Conservation (phyloP, 345 rosid genomes). For the Balakata baccata region DNA sequence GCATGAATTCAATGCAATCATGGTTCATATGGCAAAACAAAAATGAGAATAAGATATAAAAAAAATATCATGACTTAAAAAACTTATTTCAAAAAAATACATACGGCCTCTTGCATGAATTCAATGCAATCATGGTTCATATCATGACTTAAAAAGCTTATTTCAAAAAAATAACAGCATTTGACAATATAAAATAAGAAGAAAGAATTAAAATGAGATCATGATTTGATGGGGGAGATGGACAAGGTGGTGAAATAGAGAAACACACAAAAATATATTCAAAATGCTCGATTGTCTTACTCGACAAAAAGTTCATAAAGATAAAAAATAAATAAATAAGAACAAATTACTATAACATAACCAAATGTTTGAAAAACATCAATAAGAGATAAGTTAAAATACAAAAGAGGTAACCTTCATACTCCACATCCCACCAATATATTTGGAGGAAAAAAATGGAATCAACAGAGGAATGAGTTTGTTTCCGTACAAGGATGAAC, state of each 20-base stretch:
- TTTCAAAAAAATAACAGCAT: background rate
- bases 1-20: background rate
- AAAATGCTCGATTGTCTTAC: no score
- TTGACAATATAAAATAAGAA: background rate
- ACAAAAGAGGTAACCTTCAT: background rate
- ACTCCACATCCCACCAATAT: background rate
- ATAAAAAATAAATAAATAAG: no score
- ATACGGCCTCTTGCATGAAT: no score
- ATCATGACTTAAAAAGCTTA: background rate
- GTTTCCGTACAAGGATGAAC: background rate
- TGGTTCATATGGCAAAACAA: background rate
- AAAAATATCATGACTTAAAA: background rate
- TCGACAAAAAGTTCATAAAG: no score
- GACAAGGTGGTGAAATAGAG: background rate
- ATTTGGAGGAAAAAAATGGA: background rate
- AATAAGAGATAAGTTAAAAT: background rate
- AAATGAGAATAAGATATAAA: background rate
- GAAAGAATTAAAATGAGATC: background rate
- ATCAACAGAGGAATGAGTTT: background rate
- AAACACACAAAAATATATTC: background rate
- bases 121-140: no score
- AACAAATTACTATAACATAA: no score
- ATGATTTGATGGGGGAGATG: background rate
- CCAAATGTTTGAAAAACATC: background rate
- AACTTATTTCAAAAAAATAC: background rate